Evolutionary conservation across 164 flowering plant genomes (phyloP), one percentile per base, ranked within the genome.

Genomic region (Vitis vinifera): DNA sequence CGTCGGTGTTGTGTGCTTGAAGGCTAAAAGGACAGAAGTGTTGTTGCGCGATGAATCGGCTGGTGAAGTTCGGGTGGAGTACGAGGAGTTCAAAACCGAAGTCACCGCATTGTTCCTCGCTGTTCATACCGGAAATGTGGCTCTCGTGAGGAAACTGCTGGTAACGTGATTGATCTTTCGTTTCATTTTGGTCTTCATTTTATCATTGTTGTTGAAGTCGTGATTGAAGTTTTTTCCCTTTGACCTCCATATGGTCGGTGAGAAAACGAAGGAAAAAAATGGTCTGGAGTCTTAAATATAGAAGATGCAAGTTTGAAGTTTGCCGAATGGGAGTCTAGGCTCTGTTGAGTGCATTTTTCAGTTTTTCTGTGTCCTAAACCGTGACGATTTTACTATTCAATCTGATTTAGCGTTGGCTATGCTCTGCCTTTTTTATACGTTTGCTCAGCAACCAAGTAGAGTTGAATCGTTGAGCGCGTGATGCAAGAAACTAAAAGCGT

Each of bases 51-150:
- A 80, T 47, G 97, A 93, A 59, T 76, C 76, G 10, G 75, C 94
- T 9, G 73, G 49, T 65, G 88, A 87, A 27, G 94, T 91, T 65
- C 78, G 82, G 30, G 73, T 85, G 51, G 93, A 83, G 80, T 85
- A 79, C 57, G 94, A 90, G 74, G 99, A 93, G 94, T 85, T 91
- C 68, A 82, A 77, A 77, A 89, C 98, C 2, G 98, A 95, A 29
- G 99, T 88, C 9, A 85, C 96, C 9, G 82, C 97, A 1, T 72
- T 95, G 71, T 93, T 95, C 71, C 86, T 93, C 73, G 96, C 99
- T 16, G 85, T 83, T 55, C 90, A 87, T 48, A 55, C 79, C 31
- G 98, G 99, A 74, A 90, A 89, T 76, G 78, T 80, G n/a, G 56
- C 78, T 13, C 90, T 94, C 67, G 91, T 90, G 11, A 84, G 82